Evolutionary conservation across 768 basidiomycete species (phyloP).

Genomic region (Xerocomellus amylosporus): DNA sequence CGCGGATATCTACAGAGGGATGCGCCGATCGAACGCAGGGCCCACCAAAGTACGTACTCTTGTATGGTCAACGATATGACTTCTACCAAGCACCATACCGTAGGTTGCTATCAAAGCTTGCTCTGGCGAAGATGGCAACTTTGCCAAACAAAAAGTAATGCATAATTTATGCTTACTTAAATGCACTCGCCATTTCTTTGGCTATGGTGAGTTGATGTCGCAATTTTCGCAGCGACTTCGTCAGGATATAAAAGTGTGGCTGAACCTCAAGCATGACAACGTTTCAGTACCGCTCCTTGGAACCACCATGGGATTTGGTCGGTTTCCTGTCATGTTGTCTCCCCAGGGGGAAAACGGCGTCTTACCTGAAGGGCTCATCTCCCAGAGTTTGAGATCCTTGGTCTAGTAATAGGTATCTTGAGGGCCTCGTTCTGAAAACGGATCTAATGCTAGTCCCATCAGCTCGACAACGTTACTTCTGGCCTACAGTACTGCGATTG

Average conservation of each 20-base stretch:
- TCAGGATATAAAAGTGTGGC: slow-evolving; percentile 3
- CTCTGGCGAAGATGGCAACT: slow-evolving; percentile 2
- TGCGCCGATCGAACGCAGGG: background rate
- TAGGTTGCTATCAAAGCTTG: slow-evolving; percentile 10
- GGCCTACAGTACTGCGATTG: too few species aligned
- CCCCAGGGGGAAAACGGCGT: too few species aligned
- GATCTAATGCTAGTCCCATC: too few species aligned
- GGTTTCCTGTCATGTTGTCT: slow-evolving; percentile 1
- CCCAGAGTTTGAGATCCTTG: too few species aligned
- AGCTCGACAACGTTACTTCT: too few species aligned
- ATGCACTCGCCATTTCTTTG: background rate
- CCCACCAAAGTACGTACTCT: background rate
- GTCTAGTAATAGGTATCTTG: too few species aligned
- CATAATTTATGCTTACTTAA: too few species aligned
- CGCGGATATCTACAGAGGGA: slow-evolving; percentile 7
- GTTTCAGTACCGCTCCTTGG: background rate
- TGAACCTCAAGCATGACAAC: background rate
- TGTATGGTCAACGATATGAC: background rate
- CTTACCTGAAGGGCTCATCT: too few species aligned
- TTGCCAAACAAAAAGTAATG: slow-evolving; percentile 9
- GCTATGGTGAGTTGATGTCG: background rate
- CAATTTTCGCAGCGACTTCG: slow-evolving; percentile 10
- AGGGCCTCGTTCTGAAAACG: too few species aligned
- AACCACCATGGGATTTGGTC: background rate
- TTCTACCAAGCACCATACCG: background rate